Evolutionary conservation across 78 protist genomes (phyloP), one percentile per base, ranked within the genome.

Genomic region (Guillardia theta): DNA sequence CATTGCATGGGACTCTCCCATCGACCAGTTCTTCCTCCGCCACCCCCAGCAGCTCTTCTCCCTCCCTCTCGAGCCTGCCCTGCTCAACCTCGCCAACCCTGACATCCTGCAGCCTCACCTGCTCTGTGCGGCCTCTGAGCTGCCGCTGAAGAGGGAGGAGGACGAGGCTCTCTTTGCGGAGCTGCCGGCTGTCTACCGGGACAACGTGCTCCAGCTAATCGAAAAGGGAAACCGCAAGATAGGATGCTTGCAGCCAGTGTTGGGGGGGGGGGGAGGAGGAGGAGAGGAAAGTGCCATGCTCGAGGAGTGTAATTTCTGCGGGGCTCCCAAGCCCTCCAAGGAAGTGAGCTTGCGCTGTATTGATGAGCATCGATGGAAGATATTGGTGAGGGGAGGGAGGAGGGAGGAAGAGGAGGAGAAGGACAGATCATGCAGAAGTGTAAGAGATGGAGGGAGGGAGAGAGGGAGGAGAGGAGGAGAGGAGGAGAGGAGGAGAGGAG

Each of bases 91-190:
- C 83, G 33, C 6, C 41, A 70, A 70, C 83, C 12, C 22, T 43
- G 83, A 70, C 41, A 12, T 70, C 83, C 83, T 70, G 46, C 46
- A 36, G 36, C 90, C 90, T 0, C 90, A 78, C 90, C 90, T 78
- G 37, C 90, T 78, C 90, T 78, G 90, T 48, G 90, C 90, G 12
- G 90, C 90, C 43, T 3, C 8, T 48, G 90, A 78, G 50, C 45
- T 70, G 39, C 70, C 70, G 39, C 70, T 58, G 39, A 58, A 58
- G n/a, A n/a, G n/a, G 62, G 62, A 12, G 62, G 62, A 12, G 62
- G 62, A 53, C 33, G 62, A 53, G 62, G 62, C n/a, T 53, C 33
- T 53, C 33, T 53, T 53, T 53, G 62, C 62, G 18, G 62, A 12
- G 62, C 12, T 53, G 62, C 33, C 18, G 62, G 18, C 33, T 12